phyloP scores from a whole-genome alignment of 129 eudicot genomes.

The Saposhnikovia divaricata region DNA sequence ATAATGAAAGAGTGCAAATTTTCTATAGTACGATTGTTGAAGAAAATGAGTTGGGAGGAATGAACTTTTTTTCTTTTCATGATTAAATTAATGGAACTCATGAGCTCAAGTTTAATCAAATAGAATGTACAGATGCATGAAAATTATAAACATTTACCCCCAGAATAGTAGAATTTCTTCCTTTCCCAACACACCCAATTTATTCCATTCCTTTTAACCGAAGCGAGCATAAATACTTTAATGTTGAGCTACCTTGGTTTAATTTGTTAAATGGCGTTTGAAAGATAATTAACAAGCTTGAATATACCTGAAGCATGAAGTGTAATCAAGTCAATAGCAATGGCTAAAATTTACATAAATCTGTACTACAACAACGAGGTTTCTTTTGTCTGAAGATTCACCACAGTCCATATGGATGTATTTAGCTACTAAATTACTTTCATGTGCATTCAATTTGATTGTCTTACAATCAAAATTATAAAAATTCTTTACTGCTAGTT shows the following conservation, averaged over 20 bases:
- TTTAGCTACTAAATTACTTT: background rate
- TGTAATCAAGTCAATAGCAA: too few species aligned
- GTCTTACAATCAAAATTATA: background rate
- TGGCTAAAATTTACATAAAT: background rate
- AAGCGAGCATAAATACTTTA: background rate
- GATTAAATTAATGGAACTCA: background rate
- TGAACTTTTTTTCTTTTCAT: background rate
- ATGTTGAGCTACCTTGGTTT: background rate
- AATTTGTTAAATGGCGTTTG: background rate
- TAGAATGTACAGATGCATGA: background rate
- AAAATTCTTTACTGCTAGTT: background rate
- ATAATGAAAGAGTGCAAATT: too few species aligned
- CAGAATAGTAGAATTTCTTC: too few species aligned
- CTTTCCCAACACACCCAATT: background rate
- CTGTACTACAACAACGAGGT: background rate
- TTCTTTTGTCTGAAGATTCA: background rate
- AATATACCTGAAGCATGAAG: background rate
- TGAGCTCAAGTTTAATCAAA: background rate
- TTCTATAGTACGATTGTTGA: background rate
- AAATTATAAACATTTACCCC: background rate
- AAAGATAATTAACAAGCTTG: background rate
- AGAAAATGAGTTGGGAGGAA: background rate
- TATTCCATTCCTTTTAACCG: background rate
- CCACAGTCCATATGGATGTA: background rate
- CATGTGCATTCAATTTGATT: background rate